A percentile compares a stretch with the other conserved stretches of the same genome.
phyloP scores from a whole-genome alignment of 352 stramenopile species.

The Pythium utonaiense region DNA sequence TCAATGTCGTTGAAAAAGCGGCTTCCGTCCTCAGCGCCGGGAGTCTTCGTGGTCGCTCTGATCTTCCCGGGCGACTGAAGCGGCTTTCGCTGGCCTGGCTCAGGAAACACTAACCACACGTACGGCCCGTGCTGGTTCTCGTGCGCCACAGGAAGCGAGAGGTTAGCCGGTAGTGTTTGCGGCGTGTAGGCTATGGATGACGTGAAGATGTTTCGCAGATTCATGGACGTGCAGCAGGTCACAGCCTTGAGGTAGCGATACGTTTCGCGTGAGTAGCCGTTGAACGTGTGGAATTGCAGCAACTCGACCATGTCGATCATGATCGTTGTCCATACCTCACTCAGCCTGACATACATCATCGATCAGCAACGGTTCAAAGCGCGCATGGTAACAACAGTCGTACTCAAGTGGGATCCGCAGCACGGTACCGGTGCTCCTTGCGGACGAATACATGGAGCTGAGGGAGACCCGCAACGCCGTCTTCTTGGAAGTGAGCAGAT shows the following conservation, averaged over 20 bases:
- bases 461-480: conserved; percentile 58
- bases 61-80: neutral
- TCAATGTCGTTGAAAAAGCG: neutral
- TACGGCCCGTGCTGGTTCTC: conserved; percentile 20
- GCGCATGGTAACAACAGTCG: neutral
- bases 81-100: neutral
- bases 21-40: neutral
- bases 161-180: conserved; percentile 32
- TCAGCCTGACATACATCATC: conserved; percentile 26
- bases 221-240: conserved; percentile 64
- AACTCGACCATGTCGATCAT: conserved; percentile 58
- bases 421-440: conserved; percentile 55
- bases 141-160: conserved; percentile 12
- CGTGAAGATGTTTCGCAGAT: conserved; percentile 58
- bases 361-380: neutral
- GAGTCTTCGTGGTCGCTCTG: neutral
- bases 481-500: conserved; percentile 70
- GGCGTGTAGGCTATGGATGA: conserved; percentile 41
- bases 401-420: conserved; percentile 50
- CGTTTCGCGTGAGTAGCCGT: conserved; percentile 56
- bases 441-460: conserved; percentile 59
- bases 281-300: conserved; percentile 65
- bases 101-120: conserved; percentile 14
- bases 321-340: conserved; percentile 58
- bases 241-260: conserved; percentile 69